phyloP scores from a whole-genome alignment of 805 yeast genomes.

The Candida parachauliodes region DNA sequence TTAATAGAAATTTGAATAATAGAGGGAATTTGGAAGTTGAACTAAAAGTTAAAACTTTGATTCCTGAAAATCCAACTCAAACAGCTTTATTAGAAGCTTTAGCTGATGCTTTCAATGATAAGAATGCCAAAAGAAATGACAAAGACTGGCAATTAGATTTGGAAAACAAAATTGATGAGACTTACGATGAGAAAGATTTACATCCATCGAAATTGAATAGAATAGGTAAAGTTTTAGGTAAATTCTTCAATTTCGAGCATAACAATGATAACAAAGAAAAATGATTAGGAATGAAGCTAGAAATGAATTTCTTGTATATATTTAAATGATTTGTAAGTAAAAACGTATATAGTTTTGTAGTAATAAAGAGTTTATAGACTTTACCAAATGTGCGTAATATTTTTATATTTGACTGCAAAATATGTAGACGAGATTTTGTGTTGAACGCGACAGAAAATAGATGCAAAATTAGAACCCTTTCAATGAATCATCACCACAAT shows the following conservation, averaged over 20 bases:
- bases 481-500: too few relatives aligned
- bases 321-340: neutral
- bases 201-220: constrained; percentile 53
- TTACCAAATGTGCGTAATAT: too few relatives aligned
- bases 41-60: constrained; percentile 64
- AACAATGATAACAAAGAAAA: constrained; percentile 4
- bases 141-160: constrained; percentile 35
- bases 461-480: too few relatives aligned
- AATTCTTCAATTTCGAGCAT: constrained; percentile 47
- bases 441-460: too few relatives aligned
- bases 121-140: constrained; percentile 68
- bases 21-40: constrained; percentile 82
- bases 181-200: constrained; percentile 30
- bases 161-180: constrained; percentile 24
- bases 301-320: neutral
- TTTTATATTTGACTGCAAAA: constrained; percentile 1
- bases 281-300: too few relatives aligned
- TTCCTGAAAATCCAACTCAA: constrained; percentile 80
- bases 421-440: constrained; percentile 4
- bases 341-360: neutral
- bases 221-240: constrained; percentile 56
- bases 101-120: constrained; percentile 86
- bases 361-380: neutral
- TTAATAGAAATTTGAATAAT: constrained; percentile 42
- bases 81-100: constrained; percentile 87